Percentiles rank a stretch among this genome's conserved stretches.
These are phyloP conservation scores for Salvia rosmarinus DNA, from an alignment of 257 asterid species.

Conservation along the genomic window DNA sequence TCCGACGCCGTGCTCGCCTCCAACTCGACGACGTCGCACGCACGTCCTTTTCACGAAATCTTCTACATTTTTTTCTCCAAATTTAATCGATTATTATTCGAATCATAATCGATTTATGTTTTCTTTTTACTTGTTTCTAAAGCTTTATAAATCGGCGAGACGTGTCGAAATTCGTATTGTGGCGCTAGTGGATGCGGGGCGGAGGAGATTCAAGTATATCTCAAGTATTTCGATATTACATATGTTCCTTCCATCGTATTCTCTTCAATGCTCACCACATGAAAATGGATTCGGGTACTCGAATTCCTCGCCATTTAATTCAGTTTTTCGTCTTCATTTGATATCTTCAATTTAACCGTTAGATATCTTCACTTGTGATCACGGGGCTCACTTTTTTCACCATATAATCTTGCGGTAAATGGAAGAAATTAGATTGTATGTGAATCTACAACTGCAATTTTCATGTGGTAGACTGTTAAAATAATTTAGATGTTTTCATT, in stretches of 20 bases:
- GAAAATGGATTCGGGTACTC: slow-evolving; percentile 93
- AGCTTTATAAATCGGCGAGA: slow-evolving; percentile 87
- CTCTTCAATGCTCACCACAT: slow-evolving; percentile 96
- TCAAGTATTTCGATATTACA: slow-evolving; percentile 80
- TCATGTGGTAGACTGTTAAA: neutral
- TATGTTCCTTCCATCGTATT: slow-evolving; percentile 72
- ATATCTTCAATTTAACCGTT: neutral
- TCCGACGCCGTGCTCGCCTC: slow-evolving; percentile 75
- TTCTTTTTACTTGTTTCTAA: slow-evolving; percentile 18
- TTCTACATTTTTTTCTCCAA: neutral
- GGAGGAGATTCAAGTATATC: slow-evolving; percentile 79
- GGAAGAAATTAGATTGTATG: neutral
- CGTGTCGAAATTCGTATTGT: slow-evolving; percentile 77
- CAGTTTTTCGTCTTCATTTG: neutral
- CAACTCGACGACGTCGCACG: slow-evolving; percentile 86
- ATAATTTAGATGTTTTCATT: neutral
- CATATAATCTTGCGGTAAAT: too few relatives aligned
- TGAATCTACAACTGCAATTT: neutral
- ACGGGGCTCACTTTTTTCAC: too few relatives aligned
- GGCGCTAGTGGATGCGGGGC: slow-evolving; percentile 81
- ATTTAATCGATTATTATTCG: neutral
- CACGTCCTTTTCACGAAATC: neutral
- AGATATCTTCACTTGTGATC: too few relatives aligned
- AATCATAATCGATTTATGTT: neutral
- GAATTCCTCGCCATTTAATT: neutral